Evolutionary conservation across 2,329 filamentous ascomycete species (phyloP), one percentile per base, ranked within the genome.

Genomic region (Talaromyces sp.): DNA sequence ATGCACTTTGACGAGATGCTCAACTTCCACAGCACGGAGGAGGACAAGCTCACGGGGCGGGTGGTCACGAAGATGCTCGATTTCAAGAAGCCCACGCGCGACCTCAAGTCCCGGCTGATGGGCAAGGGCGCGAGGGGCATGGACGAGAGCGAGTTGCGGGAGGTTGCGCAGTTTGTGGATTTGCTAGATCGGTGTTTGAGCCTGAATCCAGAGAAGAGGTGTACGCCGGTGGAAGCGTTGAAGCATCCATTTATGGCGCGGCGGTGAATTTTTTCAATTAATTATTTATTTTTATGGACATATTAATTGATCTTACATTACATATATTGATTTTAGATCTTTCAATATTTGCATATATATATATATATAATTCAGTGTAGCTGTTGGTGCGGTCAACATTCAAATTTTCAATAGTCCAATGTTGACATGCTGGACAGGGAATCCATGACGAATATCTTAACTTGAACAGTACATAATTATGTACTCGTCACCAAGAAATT

Each of bases 141-240:
- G 81, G 86, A 81, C 55, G 89, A 93, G 63, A 80, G 80, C 10
- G 91, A 95, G 73, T 80, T 84, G 43, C 89, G 88, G 73, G 91
- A 97, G 68, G 78, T 97, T 63, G 87, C 89, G 62, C 82, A 89
- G 58, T 96, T 99, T 75, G 82, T 91, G 66, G 93, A 98, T 74
- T 78, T 99, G 55, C 78, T 99, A 60, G 93, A 96, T 70, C 88
- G 89, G 59, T 98, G 93, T 72, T 81, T 99, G 64, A 86, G 88
- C 61, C 82, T 98, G 65, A 96, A 98, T 71, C 91, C 93, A 0
- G 93, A 96, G 73, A 96, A 96, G 81, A 85, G 95, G 64, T 90
- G 95, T 69, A 93, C 90, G 53, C 90, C 95, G 0, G 81, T 84
- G 14, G 93, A 98, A 70, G 95, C 95, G 55, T 79, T 98, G 68